A percentile compares a stretch with the other conserved stretches of the same genome.
These are phyloP conservation scores for Blastomyces silverae DNA, from an alignment of 2,329 filamentous ascomycete genomes.

Conservation along the genomic window DNA sequence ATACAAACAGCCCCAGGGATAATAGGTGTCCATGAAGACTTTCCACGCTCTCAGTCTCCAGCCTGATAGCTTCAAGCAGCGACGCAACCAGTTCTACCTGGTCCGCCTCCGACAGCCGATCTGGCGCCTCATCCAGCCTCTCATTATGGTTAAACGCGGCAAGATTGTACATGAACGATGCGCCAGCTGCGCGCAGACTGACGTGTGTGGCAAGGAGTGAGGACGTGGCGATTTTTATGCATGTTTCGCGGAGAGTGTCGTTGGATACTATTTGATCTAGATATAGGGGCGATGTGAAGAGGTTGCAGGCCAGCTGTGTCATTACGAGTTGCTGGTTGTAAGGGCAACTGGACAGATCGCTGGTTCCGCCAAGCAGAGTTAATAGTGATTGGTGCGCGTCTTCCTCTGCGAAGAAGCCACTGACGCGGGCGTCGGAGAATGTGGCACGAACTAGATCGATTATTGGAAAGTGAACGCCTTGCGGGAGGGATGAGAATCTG, in stretches of 20 bases:
- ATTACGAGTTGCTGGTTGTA: slow-evolving; percentile 80
- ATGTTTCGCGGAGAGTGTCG: slow-evolving; percentile 47
- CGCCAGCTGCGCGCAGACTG: slow-evolving; percentile 71
- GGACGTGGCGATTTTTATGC: slow-evolving; percentile 65
- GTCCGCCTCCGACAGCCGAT: slow-evolving; percentile 59
- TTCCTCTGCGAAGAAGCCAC: slow-evolving; percentile 77
- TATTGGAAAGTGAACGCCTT: slow-evolving; percentile 66
- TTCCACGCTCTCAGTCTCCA: slow-evolving; percentile 52
- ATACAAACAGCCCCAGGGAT: slow-evolving; percentile 68
- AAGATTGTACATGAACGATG: slow-evolving; percentile 78
- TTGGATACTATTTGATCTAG: slow-evolving; percentile 55
- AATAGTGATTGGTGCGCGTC: slow-evolving; percentile 55
- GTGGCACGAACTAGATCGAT: slow-evolving; percentile 79
- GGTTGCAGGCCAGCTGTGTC: slow-evolving; percentile 74
- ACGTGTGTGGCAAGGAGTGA: slow-evolving; percentile 73
- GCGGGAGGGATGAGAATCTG: slow-evolving; percentile 51
- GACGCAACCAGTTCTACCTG: slow-evolving; percentile 78
- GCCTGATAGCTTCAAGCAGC: slow-evolving; percentile 64
- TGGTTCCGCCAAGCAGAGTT: slow-evolving; percentile 51
- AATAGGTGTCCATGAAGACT: slow-evolving; percentile 70
- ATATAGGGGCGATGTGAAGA: slow-evolving; percentile 71
- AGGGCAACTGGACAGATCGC: slow-evolving; percentile 53
- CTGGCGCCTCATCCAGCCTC: slow-evolving; percentile 51
- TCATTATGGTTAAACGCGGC: slow-evolving; percentile 62
- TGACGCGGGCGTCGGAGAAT: slow-evolving; percentile 69